Percentiles rank a stretch among this genome's conserved stretches.
Conservation (phyloP, 169 alveolate species). For the Toxoplasma gondii region DNA sequence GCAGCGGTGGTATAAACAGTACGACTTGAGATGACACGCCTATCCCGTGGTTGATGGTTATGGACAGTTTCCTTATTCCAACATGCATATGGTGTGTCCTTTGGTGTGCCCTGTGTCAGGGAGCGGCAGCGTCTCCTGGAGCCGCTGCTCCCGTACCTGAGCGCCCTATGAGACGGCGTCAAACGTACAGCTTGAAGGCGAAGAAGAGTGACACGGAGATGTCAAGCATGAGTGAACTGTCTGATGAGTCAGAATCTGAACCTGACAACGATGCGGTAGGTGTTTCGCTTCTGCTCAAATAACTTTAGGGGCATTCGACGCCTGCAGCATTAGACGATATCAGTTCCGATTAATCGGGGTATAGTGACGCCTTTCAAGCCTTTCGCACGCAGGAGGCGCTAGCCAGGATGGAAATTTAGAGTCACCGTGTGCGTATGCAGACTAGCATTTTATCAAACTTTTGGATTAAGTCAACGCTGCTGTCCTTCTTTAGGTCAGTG, state of each 20-base stretch:
- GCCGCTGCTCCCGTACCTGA: slow-evolving; percentile 30
- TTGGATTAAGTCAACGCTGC: neutral
- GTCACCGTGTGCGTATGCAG: too few species aligned
- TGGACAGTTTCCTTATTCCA: too few species aligned
- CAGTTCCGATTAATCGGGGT: too few species aligned
- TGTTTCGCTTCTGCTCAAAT: neutral
- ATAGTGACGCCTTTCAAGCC: too few species aligned
- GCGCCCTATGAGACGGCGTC: slow-evolving; percentile 36
- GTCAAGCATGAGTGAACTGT: slow-evolving; percentile 58
- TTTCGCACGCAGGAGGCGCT: too few species aligned
- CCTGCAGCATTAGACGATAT: too few species aligned
- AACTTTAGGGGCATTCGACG: neutral
- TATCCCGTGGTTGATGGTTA: too few species aligned
- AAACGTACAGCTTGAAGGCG: slow-evolving; percentile 65
- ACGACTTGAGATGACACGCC: neutral
- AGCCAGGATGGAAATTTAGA: too few species aligned
- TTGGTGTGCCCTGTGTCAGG: neutral
- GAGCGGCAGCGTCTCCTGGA: neutral
- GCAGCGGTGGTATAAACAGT: neutral
- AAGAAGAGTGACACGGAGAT: slow-evolving; percentile 55
- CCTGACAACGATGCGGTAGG: slow-evolving; percentile 57
- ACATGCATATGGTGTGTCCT: neutral
- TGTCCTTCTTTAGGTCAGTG: slow-evolving; percentile 44
- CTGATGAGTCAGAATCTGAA: slow-evolving; percentile 55
- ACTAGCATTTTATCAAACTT: too few species aligned